Conservation (phyloP, 1,139 yeast genomes). For the Lodderomyces beijingensis region DNA sequence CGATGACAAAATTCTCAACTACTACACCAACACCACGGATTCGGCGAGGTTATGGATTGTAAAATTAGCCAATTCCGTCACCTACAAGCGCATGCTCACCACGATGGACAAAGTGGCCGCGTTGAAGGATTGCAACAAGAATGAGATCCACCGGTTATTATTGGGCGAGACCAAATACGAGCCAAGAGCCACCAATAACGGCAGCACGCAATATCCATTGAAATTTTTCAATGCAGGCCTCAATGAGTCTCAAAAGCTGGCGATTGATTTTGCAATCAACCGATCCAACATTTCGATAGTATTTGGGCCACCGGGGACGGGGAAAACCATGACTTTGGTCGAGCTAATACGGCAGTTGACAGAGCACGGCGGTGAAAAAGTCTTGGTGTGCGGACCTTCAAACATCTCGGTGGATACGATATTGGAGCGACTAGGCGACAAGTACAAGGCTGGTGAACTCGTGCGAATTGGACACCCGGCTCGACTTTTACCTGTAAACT, state of each 20-base stretch:
- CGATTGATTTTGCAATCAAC: constrained; percentile 37
- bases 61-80: constrained; percentile 63
- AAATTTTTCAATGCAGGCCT: constrained; percentile 47
- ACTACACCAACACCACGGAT: constrained; percentile 39
- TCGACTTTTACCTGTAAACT: constrained; percentile 57
- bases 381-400: constrained; percentile 92
- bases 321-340: constrained; percentile 75
- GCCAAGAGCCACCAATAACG: constrained; percentile 14
- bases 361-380: constrained; percentile 52
- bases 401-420: constrained; percentile 94
- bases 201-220: constrained; percentile 1
- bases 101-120: constrained; percentile 68
- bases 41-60: constrained; percentile 53
- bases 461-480: constrained; percentile 94
- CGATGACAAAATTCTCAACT: constrained; percentile 41
- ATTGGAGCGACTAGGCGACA: constrained; percentile 63
- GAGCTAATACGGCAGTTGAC: constrained; percentile 77
- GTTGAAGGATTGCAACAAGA: constrained; percentile 27
- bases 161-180: constrained; percentile 38
- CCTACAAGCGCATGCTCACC: constrained; percentile 76
- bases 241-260: constrained; percentile 62
- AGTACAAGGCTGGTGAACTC: constrained; percentile 32
- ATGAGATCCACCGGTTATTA: constrained; percentile 39
- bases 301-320: constrained; percentile 53
- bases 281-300: constrained; percentile 41